Evolutionary conservation across 2,329 filamentous ascomycete genomes (phyloP), one percentile per base, ranked within the genome.

Genomic region (Clonostachys rosea): DNA sequence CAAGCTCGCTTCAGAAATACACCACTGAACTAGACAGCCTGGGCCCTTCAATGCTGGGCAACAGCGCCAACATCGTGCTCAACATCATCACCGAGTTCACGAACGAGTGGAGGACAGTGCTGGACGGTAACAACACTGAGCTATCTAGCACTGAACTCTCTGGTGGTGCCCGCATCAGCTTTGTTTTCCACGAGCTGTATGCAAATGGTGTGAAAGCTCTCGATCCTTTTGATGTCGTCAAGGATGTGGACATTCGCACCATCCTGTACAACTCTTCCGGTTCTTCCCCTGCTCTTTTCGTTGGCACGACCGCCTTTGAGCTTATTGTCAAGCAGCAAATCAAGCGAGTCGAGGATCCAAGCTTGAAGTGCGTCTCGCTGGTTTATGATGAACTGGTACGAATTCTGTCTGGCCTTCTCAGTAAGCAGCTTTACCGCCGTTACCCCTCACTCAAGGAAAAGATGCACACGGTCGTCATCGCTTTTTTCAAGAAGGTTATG

Each of bases 71-170:
- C 66, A 95, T 99, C 54, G 86, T 99, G 48, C 82, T 99, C 53
- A 96, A 96, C 71, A 95, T 99, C 71, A 99, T 99, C 62, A 97
- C 92, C 39, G 94, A 99, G 69, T 99, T 99, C 66, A 91, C 89
- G 57, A 96, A 95, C 62, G 94, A 99, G 66, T 99, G 95, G 81
- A 84, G 92, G 58, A 96, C 91, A 18, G 90, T 99, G 18, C 71
- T 99, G 50, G 95, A 99, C 57, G 94, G 94, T 58, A 96, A 96
- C 71, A 97, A 95, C 70, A 90, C 90, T 53, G 94, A 99, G 67
- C 78, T 99, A 5, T 97, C 94, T 20, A 96, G 90, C 69, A 81
- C 88, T 2, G 94, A 99, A 67, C 78, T 99, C 51, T 97, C 94
- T 6, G 94, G 94, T 53, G 94, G 94, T 74, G 94, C 94, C 46